Conservation (phyloP, 305 asterid genomes). For the Plantago coronopus region DNA sequence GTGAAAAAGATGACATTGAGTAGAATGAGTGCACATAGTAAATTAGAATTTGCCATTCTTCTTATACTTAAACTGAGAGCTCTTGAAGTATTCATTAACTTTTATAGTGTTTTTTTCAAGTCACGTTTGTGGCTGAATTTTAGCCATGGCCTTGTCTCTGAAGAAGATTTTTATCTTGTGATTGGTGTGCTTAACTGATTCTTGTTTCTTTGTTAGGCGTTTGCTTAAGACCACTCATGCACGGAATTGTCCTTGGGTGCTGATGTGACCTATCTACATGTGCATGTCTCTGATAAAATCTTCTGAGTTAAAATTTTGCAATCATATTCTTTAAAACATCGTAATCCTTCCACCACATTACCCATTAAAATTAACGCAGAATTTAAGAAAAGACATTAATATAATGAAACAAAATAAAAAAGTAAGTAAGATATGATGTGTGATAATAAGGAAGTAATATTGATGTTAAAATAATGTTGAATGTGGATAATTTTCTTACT, state of each 20-base stretch:
- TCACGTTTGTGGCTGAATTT: constrained; percentile 25
- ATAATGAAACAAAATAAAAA: no score
- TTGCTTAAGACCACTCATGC: neutral
- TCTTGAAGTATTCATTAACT: neutral
- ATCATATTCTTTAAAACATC: no score
- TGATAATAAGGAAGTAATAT: no score
- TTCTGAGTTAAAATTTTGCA: no score
- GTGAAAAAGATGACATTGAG: constrained; percentile 39
- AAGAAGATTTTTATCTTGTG: constrained; percentile 17
- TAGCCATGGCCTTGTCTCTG: constrained; percentile 27
- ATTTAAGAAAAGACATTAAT: no score
- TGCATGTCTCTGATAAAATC: neutral
- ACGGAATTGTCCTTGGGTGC: neutral
- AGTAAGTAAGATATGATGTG: no score
- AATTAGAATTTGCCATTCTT: constrained; percentile 39
- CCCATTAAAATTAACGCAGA: no score
- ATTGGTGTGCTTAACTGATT: neutral
- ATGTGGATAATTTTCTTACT: no score
- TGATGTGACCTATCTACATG: neutral
- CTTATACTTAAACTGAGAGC: neutral
- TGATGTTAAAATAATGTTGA: no score
- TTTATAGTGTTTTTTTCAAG: neutral
- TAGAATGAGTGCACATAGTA: constrained; percentile 30
- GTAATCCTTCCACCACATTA: no score
- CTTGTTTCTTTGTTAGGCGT: neutral